Percentiles rank a stretch among this genome's conserved stretches.
Conservation (phyloP, 495 filamentous ascomycete genomes). For the Penicillium simplicissimum region DNA sequence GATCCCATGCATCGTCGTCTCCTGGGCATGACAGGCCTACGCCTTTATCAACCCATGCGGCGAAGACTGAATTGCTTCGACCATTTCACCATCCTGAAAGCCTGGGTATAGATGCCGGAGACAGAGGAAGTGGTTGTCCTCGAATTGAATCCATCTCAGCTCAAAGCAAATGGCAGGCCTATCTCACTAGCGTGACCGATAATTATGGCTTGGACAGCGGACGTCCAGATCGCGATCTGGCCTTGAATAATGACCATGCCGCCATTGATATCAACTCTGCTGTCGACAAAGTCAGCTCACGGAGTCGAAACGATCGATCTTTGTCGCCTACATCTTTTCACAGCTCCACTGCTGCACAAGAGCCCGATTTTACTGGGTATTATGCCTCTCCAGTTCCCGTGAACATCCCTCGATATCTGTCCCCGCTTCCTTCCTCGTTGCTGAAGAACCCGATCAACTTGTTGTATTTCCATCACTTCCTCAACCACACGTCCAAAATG, state of each 20-base stretch:
- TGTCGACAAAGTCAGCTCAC: slow-evolving; percentile 31
- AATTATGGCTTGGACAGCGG: slow-evolving; percentile 70
- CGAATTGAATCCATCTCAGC: slow-evolving; percentile 22
- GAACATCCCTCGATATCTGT: slow-evolving; percentile 63
- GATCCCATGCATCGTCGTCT: slow-evolving; percentile 9
- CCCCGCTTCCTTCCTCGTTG: slow-evolving; percentile 66
- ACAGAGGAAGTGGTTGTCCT: slow-evolving; percentile 12
- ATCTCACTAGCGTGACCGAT: slow-evolving; percentile 44
- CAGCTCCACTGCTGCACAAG: slow-evolving; percentile 12
- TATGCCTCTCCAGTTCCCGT: slow-evolving; percentile 70
- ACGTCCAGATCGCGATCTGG: slow-evolving; percentile 64
- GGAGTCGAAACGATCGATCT: slow-evolving; percentile 12
- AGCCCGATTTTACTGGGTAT: slow-evolving; percentile 47
- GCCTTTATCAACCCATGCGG: slow-evolving; percentile 11
- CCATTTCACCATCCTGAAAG: slow-evolving; percentile 7
- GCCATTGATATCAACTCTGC: slow-evolving; percentile 49
- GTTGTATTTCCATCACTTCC: slow-evolving; percentile 75
- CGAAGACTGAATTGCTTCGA: slow-evolving; percentile 4
- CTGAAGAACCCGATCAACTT: slow-evolving; percentile 77
- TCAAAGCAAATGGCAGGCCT: slow-evolving; percentile 42
- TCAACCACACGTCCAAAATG: slow-evolving; percentile 75
- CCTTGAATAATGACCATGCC: slow-evolving; percentile 67
- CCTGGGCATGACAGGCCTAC: slow-evolving; percentile 3
- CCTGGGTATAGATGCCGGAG: not conserved
- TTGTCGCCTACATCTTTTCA: slow-evolving; percentile 9